phyloP scores from a whole-genome alignment of 352 stramenopile species.

The Blastocystis sp. region DNA sequence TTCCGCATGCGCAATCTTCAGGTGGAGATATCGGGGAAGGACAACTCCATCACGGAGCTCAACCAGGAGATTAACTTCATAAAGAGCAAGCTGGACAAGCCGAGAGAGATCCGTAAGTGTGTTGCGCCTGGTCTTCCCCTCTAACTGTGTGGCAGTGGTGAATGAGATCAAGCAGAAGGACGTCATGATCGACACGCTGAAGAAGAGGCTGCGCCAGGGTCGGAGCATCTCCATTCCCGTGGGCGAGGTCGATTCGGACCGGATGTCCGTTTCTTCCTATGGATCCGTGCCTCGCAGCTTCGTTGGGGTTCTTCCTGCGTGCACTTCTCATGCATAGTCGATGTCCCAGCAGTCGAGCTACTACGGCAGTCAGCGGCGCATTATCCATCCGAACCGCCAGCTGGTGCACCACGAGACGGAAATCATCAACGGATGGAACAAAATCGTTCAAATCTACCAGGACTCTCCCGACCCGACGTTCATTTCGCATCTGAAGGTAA shows the following conservation, averaged over 20 bases:
- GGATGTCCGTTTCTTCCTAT: constrained; percentile 11
- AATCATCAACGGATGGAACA: constrained; percentile 67
- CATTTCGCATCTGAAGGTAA: constrained; percentile 26
- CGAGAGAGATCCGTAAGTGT: constrained; percentile 41
- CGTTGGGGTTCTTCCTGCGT: not conserved
- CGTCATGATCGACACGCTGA: constrained; percentile 48
- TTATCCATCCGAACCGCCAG: constrained; percentile 40
- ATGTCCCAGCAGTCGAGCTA: constrained; percentile 14
- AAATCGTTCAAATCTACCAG: constrained; percentile 29
- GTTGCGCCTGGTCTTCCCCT: not conserved
- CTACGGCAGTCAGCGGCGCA: not conserved
- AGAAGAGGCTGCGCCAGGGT: constrained; percentile 12
- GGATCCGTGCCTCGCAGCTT: constrained; percentile 31
- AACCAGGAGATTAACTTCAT: constrained; percentile 68
- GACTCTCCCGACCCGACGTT: constrained; percentile 11
- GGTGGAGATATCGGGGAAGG: constrained; percentile 53
- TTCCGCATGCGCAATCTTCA: constrained; percentile 64
- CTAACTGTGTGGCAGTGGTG: constrained; percentile 1
- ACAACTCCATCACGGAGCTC: constrained; percentile 42
- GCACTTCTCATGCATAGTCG: not conserved
- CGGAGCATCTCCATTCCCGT: constrained; percentile 15
- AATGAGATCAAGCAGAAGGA: constrained; percentile 68
- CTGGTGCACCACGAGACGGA: constrained; percentile 57
- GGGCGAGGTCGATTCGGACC: constrained; percentile 14
- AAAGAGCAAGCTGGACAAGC: constrained; percentile 49